These are phyloP conservation scores for Trapa bicornis DNA, from an alignment of 345 rosid species.

Conservation along the genomic window DNA sequence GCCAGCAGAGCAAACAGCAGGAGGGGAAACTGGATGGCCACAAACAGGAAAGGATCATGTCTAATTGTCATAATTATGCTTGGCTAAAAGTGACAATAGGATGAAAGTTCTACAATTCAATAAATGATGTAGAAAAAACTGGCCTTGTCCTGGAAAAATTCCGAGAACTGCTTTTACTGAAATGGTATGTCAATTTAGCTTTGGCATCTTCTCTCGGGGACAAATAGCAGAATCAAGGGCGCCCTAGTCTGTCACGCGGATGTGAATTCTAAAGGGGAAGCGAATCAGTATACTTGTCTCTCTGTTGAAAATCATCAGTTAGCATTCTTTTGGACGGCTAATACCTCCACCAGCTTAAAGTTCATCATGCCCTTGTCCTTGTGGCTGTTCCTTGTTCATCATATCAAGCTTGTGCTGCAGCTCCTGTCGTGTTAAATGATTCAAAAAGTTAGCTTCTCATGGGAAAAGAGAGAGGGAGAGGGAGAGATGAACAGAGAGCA, in stretches of 20 bases:
- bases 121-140: neutral
- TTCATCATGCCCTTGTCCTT: conserved; percentile 45
- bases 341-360: conserved; percentile 21
- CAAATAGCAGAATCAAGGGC: neutral
- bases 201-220: neutral
- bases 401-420: conserved; percentile 54
- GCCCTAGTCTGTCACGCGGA: neutral
- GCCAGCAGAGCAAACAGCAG: too few species aligned
- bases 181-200: neutral
- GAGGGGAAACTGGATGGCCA: neutral
- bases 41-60: neutral
- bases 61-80: neutral
- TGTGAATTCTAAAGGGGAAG: neutral
- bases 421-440: conserved; percentile 29
- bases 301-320: neutral
- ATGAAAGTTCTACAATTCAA: neutral
- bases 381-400: conserved; percentile 51
- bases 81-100: neutral
- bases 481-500: too few species aligned
- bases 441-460: neutral
- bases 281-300: neutral
- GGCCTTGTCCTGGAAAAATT: neutral
- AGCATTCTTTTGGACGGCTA: neutral
- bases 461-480: neutral
- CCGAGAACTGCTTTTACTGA: neutral